Conservation (phyloP, 108 stramenopile species). For the Nitzschia putrida region DNA sequence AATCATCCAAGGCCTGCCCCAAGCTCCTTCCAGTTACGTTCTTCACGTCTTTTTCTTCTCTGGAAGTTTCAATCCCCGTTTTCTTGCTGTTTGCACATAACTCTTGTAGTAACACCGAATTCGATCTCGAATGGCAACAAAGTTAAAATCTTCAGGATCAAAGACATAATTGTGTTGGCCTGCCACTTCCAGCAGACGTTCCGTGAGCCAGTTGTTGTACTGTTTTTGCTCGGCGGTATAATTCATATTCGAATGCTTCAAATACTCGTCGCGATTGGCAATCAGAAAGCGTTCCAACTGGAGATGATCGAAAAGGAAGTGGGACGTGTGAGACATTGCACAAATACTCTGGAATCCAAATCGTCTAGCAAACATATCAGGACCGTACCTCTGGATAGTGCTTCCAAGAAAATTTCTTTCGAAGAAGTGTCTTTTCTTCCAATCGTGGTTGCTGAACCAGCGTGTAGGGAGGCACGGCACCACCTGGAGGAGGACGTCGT, state of each 20-base stretch:
- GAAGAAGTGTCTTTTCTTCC: constrained; percentile 66
- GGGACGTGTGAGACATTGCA: not conserved
- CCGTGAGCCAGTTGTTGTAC: constrained; percentile 88
- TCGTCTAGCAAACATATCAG: not conserved
- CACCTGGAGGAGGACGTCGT: constrained; percentile 7
- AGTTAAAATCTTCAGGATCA: constrained; percentile 79
- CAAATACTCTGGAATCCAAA: not conserved
- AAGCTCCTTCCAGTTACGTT: no score
- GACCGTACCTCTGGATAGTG: constrained; percentile 82
- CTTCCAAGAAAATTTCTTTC: constrained; percentile 87
- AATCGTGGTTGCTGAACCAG: constrained; percentile 52
- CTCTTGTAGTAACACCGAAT: constrained; percentile 89
- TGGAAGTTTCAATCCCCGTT: constrained; percentile 66
- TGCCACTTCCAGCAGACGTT: constrained; percentile 71
- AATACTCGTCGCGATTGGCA: constrained; percentile 82
- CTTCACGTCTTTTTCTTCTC: constrained; percentile 38
- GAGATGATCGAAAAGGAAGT: constrained; percentile 2
- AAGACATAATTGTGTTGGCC: constrained; percentile 66
- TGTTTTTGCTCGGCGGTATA: constrained; percentile 88
- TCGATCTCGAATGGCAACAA: constrained; percentile 84
- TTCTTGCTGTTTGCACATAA: constrained; percentile 82
- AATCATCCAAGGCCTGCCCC: no score
- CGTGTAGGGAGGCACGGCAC: constrained; percentile 40
- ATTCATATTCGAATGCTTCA: constrained; percentile 81
- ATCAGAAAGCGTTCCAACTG: constrained; percentile 86